Evolutionary conservation across 352 stramenopile species (phyloP).

Genomic region (Globisporangium middletonii): DNA sequence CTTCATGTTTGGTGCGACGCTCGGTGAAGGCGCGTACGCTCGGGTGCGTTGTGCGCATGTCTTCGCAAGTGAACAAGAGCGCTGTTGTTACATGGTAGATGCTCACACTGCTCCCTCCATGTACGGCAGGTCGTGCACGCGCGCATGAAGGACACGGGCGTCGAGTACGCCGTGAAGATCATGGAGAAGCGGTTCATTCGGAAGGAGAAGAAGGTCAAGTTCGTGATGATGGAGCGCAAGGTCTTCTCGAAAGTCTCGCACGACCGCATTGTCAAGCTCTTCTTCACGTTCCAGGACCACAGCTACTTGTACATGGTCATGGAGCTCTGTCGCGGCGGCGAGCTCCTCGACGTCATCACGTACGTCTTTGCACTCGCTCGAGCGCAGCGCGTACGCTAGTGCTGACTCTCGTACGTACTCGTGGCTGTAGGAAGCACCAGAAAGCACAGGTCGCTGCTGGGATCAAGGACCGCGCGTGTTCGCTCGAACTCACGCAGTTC

Average conservation of each 20-base stretch:
- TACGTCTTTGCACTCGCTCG: slow-evolving; percentile 18
- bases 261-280: slow-evolving; percentile 87
- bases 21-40: slow-evolving; percentile 86
- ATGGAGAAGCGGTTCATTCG: slow-evolving; percentile 91
- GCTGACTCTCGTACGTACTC: background rate
- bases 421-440: slow-evolving; percentile 53
- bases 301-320: slow-evolving; percentile 91
- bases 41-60: slow-evolving; percentile 22
- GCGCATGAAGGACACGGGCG: slow-evolving; percentile 84
- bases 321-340: slow-evolving; percentile 83
- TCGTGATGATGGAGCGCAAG: slow-evolving; percentile 90
- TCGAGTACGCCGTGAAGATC: slow-evolving; percentile 89
- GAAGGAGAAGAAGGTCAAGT: slow-evolving; percentile 90
- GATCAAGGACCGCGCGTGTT: slow-evolving; percentile 59
- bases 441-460: slow-evolving; percentile 55
- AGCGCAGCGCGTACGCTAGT: background rate
- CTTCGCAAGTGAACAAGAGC: background rate
- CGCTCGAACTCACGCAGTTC: slow-evolving; percentile 85
- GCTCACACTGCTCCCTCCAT: background rate
- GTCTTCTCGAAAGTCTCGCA: slow-evolving; percentile 87
- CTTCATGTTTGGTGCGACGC: slow-evolving; percentile 86
- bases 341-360: slow-evolving; percentile 85
- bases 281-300: slow-evolving; percentile 88
- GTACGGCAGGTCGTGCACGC: slow-evolving; percentile 64
- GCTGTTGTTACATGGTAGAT: background rate